These are phyloP conservation scores for Cryptosporidium ryanae DNA, from an alignment of 169 alveolate species.

Conservation along the genomic window DNA sequence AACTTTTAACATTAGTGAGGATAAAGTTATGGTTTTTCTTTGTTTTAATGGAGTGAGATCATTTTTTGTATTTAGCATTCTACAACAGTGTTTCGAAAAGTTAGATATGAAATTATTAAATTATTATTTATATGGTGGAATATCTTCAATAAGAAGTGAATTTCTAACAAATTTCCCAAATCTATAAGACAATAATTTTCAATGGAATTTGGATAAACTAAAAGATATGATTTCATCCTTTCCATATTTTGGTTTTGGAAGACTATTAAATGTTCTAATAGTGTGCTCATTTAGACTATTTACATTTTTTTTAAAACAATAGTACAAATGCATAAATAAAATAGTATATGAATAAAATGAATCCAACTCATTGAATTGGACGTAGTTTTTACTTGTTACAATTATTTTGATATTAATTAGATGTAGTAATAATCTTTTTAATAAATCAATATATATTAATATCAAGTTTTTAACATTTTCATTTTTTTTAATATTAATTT, in stretches of 20 bases:
- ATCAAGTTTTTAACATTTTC: slow-evolving; percentile 5
- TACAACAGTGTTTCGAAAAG: slow-evolving; percentile 57
- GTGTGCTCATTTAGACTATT: slow-evolving; percentile 9
- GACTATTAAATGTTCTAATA: slow-evolving; percentile 14
- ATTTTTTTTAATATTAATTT: not conserved
- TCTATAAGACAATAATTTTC: not conserved
- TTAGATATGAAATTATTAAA: slow-evolving; percentile 19
- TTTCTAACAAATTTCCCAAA: slow-evolving; percentile 42
- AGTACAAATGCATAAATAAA: slow-evolving; percentile 1
- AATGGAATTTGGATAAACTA: not conserved
- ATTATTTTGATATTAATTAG: not conserved
- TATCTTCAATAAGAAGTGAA: slow-evolving; percentile 30
- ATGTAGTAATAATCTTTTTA: slow-evolving; percentile 8
- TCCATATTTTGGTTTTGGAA: slow-evolving; percentile 21
- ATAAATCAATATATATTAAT: slow-evolving; percentile 11
- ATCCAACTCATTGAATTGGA: not conserved
- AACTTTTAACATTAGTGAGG: not conserved
- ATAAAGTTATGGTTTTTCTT: slow-evolving; percentile 16
- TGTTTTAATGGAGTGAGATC: slow-evolving; percentile 68
- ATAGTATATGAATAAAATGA: slow-evolving; percentile 18
- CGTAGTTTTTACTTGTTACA: not conserved
- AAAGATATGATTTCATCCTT: not conserved
- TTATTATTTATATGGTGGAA: slow-evolving; percentile 61
- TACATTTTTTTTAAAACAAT: slow-evolving; percentile 1
- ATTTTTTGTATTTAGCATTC: slow-evolving; percentile 15